Evolutionary conservation across 305 asterid genomes (phyloP), one percentile per base, ranked within the genome.

Genomic region (Plantago rigida): DNA sequence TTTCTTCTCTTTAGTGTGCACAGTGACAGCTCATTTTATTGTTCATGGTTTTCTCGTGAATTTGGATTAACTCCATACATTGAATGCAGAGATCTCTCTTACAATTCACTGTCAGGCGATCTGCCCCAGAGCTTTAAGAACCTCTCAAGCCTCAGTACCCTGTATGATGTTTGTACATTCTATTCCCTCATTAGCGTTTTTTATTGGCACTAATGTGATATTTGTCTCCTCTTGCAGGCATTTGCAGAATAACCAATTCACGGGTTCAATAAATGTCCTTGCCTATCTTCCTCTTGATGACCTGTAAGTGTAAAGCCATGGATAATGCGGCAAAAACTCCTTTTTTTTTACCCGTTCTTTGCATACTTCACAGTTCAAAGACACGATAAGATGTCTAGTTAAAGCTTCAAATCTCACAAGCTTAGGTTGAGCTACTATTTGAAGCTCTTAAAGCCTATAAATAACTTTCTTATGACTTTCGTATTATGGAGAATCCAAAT

Each of bases 191-290:
- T 42, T 44, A 26, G 14, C 29, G 6, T 22, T 26, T 39, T 39
- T 54, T 54, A 19, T 13, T 66, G 58, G 59, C 31, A 41, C 70
- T 74, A 22, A 63, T 22, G 56, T 57, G 52, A 47, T 22, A 2
- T 69, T 67, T 62, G 48, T 70, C 65, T 59, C 51, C 44, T 47
- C 60, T 53, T 51, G 61, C 69, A 83, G 90, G 80, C 65, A 77
- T 64, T 77, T 83, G 73, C 85, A 81, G 76, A 79, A 77, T 71
- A 83, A 81, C 68, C 84, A 81, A 65, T 78, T 83, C 66, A 81
- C 77, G 0, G 90, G 90, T 51, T 68, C 82, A 19, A 73, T 83
- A 69, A 76, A 83, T 39, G 82, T 79, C 66, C 81, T 83, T 19
- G 74, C 87, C 9, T 63, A 65, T 77, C 83, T 83, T 65, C 83